Base-by-base conservation (phyloP, 495 filamentous ascomycete genomes). In the Penicillium paradoxum region DNA sequence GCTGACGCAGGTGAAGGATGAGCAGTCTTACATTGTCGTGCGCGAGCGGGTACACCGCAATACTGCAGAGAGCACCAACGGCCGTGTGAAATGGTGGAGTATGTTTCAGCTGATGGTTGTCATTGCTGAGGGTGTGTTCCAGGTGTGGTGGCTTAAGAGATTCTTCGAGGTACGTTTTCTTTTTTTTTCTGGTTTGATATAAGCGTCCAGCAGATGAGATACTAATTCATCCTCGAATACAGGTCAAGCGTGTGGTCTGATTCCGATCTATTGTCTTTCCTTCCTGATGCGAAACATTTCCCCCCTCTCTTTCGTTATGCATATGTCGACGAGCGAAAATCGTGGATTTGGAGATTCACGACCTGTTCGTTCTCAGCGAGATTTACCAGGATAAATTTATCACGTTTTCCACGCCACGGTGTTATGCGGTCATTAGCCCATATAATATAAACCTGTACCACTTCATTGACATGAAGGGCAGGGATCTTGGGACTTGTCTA, bases 71-170 rank as follows among this genome's bases (percentile, higher is more conserved):
- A 96, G 90, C 81, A 98, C 93, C 51, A 98, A 98, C 71, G 82
- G 83, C 55, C 78, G 93, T 48, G 93, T 98, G 54, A 98, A 98
- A 74, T 98, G 93, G 93, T 98, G 95, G 95, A 97, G 91, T 68
- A 81, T 97, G 55, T 97, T 97, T 73, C 91, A 97, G 72, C 79
- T 98, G 51, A 81, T 83, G 45, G 87, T 98, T 49, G 80, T 98
- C 42, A 78, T 93, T 53, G 93, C 87, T 40, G 89, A 96, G 77
- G 90, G 90, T 62, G 76, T 97, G 45, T 98, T 97, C 79, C 93
- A 98, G 74, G 95, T 98, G 55, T 97, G 95, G 93, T 98, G 93
- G 89, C 67, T 98, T 70, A 92, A 95, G 79, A 77, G 95, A 64
- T 97, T 98, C 77, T 98, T 98, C 67, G 93, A 98, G 88, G 92